Evolutionary conservation across 1,284 basidiomycete species (phyloP), one percentile per base, ranked within the genome.

Genomic region (Fistulina hepatica): DNA sequence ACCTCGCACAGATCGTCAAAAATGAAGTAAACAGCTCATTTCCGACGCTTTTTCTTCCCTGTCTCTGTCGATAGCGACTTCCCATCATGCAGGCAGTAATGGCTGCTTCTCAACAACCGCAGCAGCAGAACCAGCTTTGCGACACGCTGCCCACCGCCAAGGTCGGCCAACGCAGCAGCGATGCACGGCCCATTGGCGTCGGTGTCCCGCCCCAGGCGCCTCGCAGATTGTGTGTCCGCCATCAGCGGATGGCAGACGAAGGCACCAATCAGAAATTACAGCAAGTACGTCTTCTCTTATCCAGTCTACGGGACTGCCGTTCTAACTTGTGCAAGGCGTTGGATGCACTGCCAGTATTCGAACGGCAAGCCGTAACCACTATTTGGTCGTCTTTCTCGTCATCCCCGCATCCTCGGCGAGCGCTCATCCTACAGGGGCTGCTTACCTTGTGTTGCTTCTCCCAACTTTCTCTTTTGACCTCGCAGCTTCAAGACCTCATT

Each of bases 401-500:
- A 0, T 95, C 94, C 1, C 79, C 91, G 0, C 91, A 95, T 52
- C 76, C 83, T 9, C 79, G 89, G 24, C 76, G 94, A 28, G 86
- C 88, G 27, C 76, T 98, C 53, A 97, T 98, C 54, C 80, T 99
- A 33, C 90, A 91, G 53, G 94, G 94, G 21, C 74, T 99, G 43
- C 78, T 99, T 50, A 97, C 95, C n/a, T 98, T 98, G 89, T 98
- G 94, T 60, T 98, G 94, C 63, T 97, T 95, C 65, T 90, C 90
- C 27, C 94, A 97, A 54, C 80, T 98, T n/a, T 97, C 94, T 15
- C 83, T 97, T 40, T 79, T 99, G 34, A 86, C 90, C 11, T 89
- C 95, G 45, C 86, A 93, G 41, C 81, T 98, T 40, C 70, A 80
- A 17, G 78, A 88, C 47, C 81, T 97, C 45, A 97, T 95, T 57